Base-by-base conservation (phyloP, 768 basidiomycete species). In the Paxillus involutus region DNA sequence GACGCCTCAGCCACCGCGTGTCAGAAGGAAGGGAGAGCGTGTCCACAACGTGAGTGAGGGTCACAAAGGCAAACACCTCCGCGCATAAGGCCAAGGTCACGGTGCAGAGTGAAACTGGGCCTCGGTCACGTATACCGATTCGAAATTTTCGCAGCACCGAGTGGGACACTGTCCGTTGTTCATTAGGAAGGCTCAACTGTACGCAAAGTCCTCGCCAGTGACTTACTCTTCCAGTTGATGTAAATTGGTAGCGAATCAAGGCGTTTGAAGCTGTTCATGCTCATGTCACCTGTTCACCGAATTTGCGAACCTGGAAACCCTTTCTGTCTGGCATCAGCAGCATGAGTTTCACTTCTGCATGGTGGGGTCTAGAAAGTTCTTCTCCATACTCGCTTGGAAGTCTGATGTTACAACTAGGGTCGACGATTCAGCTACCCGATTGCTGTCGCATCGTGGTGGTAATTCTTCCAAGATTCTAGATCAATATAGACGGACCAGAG, bases 381-480 rank as follows among this genome's bases (percentile, higher is more conserved):
- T 39, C 17, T 43, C 33, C 42, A 39, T 42, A 42, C 13, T 46
- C 35, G 37, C 36, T 11, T 46, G 42, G 44, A 53, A 41, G 44
- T 46, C 6, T 12, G 42, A 39, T 14, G 12, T 24, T 41, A 13
- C 30, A 32, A 24, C 16, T 47, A 54, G 52, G 48, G 62, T 50
- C 49, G 43, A 37, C 49, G 30, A 17, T 19, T 11, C 54, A 39
- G 30, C 49, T 42, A n/a, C 45, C 45, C 19, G 41, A 40, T 6
- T 16, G 11, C 32, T 52, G n/a, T 56, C 35, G 42, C 35, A 50
- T 55, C 54, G 44, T 47, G 51, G 53, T 52, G 45, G 54, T 47
- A 42, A 17, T 37, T 44, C 24, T 40, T 45, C 49, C 37, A 46
- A 49, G 48, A 24, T 35, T 44, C 51, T 39, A 47, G 52, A 49